Base-by-base conservation (phyloP, 768 basidiomycete species). In the Xerocomus spinulosus region DNA sequence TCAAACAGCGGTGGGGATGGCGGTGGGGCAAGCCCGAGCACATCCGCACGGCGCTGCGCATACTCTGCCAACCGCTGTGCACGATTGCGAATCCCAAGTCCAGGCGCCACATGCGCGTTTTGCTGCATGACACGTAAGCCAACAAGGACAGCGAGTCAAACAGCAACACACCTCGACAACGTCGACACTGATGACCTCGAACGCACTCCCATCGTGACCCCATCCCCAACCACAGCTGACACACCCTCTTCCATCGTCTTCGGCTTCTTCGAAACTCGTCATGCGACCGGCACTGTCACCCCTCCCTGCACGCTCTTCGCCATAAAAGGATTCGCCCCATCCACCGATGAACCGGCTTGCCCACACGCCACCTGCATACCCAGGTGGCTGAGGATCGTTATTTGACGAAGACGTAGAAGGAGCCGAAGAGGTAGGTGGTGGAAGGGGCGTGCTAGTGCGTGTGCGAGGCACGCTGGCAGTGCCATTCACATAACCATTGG, bases 191-290 rank as follows among this genome's bases (percentile, higher is more conserved):
- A 88, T 63, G 44, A 89, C 76, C 69, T 87, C 87, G 56, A 87
- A 75, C 21, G 82, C 85, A 56, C 82, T 81, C 21, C 87, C 87
- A 51, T 87, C 86, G 53, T 88, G 87, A 2, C 82, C 81, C 53
- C 77, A 80, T n/a, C 86, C 85, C 87, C 87, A 87, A 0, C 79
- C 79, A 9, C 79, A 82, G 63, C 83, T 85, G n/a, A 75, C 69
- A 55, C 85, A 65, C 9, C 74, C 70, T 39, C 82, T 66, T 23
- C 82, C 82, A 55, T 85, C 83, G 50, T 84, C 79, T 32, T 76
- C 75, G 8, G 63, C 68, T 50, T 64, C 66, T 57, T 72, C 61
- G 52, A 60, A 67, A 40, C 50, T 59, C 36, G 54, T 57, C 62
- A 55, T 70, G 50, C 49, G 66, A 20, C 26, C 28, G 24, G 48